Evolutionary conservation across 345 rosid genomes (phyloP).

Genomic region (Gossypium thurberi): DNA sequence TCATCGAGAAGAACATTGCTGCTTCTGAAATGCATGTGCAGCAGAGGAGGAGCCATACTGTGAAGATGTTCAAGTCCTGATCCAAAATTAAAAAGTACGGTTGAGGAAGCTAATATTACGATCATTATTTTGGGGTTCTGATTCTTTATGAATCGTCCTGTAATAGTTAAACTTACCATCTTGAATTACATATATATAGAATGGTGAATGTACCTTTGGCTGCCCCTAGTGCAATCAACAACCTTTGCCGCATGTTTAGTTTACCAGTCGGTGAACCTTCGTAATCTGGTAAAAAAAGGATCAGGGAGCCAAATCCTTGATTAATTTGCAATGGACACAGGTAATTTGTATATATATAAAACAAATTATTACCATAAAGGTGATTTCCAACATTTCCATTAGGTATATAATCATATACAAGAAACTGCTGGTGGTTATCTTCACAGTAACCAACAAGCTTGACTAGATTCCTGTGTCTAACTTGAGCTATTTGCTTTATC

Average conservation of each 20-base stretch:
- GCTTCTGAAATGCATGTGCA: constrained; percentile 44
- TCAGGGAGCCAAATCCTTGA: not conserved
- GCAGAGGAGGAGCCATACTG: constrained; percentile 36
- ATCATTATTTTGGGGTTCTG: not conserved
- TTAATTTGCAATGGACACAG: too few species aligned
- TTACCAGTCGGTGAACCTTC: constrained; percentile 37
- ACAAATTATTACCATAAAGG: constrained; percentile 30
- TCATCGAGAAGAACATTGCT: constrained; percentile 41
- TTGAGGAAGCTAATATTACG: not conserved
- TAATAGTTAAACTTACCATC: not conserved
- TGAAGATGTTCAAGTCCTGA: constrained; percentile 46
- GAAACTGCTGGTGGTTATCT: constrained; percentile 29
- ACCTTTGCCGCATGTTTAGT: constrained; percentile 34
- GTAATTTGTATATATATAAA: not conserved
- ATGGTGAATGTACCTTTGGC: constrained; percentile 30
- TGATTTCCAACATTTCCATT: constrained; percentile 35
- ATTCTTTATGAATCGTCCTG: not conserved
- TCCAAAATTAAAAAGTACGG: constrained; percentile 7
- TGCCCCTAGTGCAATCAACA: constrained; percentile 35
- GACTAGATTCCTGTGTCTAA: constrained; percentile 33
- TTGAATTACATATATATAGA: not conserved
- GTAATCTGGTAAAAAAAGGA: constrained; percentile 21
- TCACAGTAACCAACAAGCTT: constrained; percentile 36
- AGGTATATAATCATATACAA: constrained; percentile 34
- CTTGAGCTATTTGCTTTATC: constrained; percentile 30